Evolutionary conservation across 2,329 filamentous ascomycete species (phyloP).

Genomic region (Ustulina deusta): DNA sequence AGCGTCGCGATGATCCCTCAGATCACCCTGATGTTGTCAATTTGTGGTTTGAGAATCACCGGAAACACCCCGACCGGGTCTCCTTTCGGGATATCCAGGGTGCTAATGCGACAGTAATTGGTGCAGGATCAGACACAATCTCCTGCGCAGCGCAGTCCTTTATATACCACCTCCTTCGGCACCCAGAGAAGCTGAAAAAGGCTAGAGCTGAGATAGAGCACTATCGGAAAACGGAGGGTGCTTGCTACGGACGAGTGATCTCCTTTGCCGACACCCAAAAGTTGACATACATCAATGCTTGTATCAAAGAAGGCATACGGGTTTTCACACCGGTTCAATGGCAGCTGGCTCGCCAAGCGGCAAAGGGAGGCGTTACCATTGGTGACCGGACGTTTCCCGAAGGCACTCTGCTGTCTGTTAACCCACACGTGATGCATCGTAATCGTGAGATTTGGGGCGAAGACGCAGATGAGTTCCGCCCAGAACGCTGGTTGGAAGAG

Average conservation of each 20-base stretch:
- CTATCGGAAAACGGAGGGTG: slow-evolving; percentile 17
- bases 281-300: slow-evolving; percentile 47
- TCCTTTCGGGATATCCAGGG: slow-evolving; percentile 44
- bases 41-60: slow-evolving; percentile 37
- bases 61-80: slow-evolving; percentile 39
- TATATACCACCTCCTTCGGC: slow-evolving; percentile 34
- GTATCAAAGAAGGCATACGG: slow-evolving; percentile 47
- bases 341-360: slow-evolving; percentile 28
- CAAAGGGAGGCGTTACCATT: slow-evolving; percentile 40
- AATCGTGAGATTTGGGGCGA: slow-evolving; percentile 27
- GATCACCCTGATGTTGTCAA: slow-evolving; percentile 38
- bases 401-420: slow-evolving; percentile 36
- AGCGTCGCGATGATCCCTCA: slow-evolving; percentile 35
- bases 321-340: slow-evolving; percentile 37
- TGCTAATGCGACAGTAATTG: slow-evolving; percentile 17
- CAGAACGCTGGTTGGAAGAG: slow-evolving; percentile 28
- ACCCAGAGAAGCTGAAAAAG: slow-evolving; percentile 26
- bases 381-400: slow-evolving; percentile 41
- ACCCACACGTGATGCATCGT: slow-evolving; percentile 28
- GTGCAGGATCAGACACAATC: slow-evolving; percentile 36
- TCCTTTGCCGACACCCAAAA: slow-evolving; percentile 39
- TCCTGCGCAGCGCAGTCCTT: slow-evolving; percentile 29
- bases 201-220: slow-evolving; percentile 37
- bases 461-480: slow-evolving; percentile 29
- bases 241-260: slow-evolving; percentile 28